These are phyloP conservation scores for Citrus inodora DNA, from an alignment of 345 rosid genomes.

Conservation along the genomic window DNA sequence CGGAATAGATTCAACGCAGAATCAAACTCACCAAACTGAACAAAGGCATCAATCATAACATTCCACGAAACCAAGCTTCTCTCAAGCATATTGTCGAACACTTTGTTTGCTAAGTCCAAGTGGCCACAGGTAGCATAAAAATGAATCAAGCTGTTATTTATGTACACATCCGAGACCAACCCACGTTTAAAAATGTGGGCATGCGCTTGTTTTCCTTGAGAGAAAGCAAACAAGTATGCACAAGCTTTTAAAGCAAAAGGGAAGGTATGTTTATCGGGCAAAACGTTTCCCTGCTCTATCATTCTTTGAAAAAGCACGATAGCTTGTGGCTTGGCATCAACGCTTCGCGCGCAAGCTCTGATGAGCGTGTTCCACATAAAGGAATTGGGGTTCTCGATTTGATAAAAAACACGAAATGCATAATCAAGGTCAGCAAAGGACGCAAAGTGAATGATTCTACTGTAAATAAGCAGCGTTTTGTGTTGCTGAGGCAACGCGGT, in stretches of 20 bases:
- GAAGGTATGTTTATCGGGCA: constrained; percentile 73
- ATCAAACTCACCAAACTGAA: constrained; percentile 54
- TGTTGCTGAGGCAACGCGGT: constrained; percentile 38
- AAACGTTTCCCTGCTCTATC: constrained; percentile 46
- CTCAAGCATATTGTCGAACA: constrained; percentile 61
- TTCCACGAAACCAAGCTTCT: constrained; percentile 82
- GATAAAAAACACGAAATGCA: constrained; percentile 49
- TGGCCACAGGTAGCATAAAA: constrained; percentile 65
- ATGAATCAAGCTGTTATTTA: constrained; percentile 76
- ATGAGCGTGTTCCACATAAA: constrained; percentile 92
- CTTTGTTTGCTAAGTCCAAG: constrained; percentile 44
- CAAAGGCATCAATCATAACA: constrained; percentile 64
- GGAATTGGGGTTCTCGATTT: constrained; percentile 42
- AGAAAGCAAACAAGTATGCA: constrained; percentile 57
- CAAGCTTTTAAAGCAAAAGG: constrained; percentile 84
- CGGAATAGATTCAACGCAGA: constrained; percentile 47
- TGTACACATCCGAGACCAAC: constrained; percentile 56
- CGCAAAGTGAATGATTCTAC: constrained; percentile 57
- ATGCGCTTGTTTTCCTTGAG: constrained; percentile 69
- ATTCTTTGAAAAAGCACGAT: constrained; percentile 40
- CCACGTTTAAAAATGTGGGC: constrained; percentile 65
- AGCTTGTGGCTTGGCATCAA: constrained; percentile 51
- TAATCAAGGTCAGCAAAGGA: constrained; percentile 46
- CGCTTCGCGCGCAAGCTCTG: constrained; percentile 56
- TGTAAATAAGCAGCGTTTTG: constrained; percentile 44